Conservation (phyloP, 441 rosid species). For the Pelargonium citronellum region DNA sequence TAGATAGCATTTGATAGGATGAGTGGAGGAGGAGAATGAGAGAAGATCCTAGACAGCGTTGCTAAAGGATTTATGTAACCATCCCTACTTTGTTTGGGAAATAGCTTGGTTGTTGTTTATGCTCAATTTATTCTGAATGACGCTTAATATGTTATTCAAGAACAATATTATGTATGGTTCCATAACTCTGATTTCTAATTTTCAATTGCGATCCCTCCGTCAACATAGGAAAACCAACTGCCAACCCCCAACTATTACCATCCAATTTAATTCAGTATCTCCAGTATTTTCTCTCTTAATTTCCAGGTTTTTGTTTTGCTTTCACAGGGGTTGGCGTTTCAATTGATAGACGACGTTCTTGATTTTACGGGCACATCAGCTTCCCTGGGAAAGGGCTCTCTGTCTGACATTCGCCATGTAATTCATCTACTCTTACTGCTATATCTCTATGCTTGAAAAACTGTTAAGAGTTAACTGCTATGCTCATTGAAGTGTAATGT, state of each 20-base stretch:
- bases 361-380: slow-evolving; percentile 92
- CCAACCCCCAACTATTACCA: neutral
- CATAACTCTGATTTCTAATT: neutral
- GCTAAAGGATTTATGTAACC: neutral
- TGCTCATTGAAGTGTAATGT: neutral
- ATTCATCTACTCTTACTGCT: slow-evolving; percentile 23
- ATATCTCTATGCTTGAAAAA: neutral
- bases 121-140: neutral
- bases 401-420: slow-evolving; percentile 81
- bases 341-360: slow-evolving; percentile 84
- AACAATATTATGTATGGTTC: neutral
- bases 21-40: neutral
- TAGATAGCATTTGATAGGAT: neutral
- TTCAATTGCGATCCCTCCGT: neutral
- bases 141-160: neutral
- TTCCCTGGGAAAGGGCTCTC: slow-evolving; percentile 90
- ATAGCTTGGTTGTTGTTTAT: neutral
- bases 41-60: neutral
- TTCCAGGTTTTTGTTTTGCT: neutral
- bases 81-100: neutral
- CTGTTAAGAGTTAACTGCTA: neutral
- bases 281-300: neutral
- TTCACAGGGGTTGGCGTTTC: slow-evolving; percentile 87
- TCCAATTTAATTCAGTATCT: neutral
- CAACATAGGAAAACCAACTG: neutral